phyloP scores from a whole-genome alignment of 2,329 filamentous ascomycete genomes.

The Hypoxylon sp. region DNA sequence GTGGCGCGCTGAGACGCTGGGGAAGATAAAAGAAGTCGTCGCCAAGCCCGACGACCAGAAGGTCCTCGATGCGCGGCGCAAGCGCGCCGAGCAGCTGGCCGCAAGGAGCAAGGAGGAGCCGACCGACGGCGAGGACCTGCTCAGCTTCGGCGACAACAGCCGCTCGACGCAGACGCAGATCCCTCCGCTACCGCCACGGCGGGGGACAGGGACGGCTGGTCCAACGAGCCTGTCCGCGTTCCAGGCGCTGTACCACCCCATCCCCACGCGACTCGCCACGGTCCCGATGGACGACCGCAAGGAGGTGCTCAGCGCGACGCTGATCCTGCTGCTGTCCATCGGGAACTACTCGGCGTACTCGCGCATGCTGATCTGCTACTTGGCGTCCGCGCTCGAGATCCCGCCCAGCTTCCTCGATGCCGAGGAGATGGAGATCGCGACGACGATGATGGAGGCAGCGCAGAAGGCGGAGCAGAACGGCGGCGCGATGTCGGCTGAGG shows the following conservation, averaged over 20 bases:
- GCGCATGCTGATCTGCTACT: conserved; percentile 75
- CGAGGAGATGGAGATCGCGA: conserved; percentile 82
- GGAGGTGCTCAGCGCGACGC: conserved; percentile 76
- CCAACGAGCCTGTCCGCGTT: conserved; percentile 58
- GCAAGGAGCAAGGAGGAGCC: conserved; percentile 56
- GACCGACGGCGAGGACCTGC: conserved; percentile 58
- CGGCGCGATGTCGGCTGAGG: conserved; percentile 77
- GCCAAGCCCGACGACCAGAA: conserved; percentile 65
- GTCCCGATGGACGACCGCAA: conserved; percentile 71
- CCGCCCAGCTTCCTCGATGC: conserved; percentile 72
- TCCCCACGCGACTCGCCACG: conserved; percentile 68
- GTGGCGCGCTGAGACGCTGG: conserved; percentile 82
- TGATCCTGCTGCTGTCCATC: conserved; percentile 78
- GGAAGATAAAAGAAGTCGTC: conserved; percentile 77
- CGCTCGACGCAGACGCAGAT: conserved; percentile 15
- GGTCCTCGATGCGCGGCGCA: conserved; percentile 63
- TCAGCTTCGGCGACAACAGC: conserved; percentile 58
- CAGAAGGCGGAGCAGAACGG: conserved; percentile 60
- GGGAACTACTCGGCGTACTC: conserved; percentile 84
- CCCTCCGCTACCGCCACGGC: background rate
- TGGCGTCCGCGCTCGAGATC: conserved; percentile 77
- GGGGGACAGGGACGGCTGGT: conserved; percentile 16
- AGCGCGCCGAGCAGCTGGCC: conserved; percentile 61
- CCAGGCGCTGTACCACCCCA: conserved; percentile 67
- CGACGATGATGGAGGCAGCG: conserved; percentile 79